Conservation (phyloP, 306 rosid genomes). For the Luffa aegyptiaca region DNA sequence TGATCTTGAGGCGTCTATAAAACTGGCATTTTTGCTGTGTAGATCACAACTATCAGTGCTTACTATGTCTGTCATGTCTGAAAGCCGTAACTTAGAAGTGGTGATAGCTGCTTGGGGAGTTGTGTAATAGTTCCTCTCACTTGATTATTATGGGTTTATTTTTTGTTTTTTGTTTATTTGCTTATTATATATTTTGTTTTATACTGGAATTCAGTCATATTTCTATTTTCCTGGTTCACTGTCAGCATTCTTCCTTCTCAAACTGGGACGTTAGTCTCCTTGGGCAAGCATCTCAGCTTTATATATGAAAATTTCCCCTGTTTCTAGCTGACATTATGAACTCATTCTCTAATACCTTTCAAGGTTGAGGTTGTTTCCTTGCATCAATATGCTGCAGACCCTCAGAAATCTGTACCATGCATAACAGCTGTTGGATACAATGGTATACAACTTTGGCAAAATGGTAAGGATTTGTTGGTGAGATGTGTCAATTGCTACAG, state of each 20-base stretch:
- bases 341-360: not conserved
- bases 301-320: not conserved
- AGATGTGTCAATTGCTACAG: not conserved
- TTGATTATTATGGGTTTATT: too few species aligned
- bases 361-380: constrained; percentile 20
- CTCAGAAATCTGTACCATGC: constrained; percentile 37
- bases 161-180: too few species aligned
- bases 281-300: not conserved
- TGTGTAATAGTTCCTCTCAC: too few species aligned
- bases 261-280: not conserved
- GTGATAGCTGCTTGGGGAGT: not conserved
- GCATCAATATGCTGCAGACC: constrained; percentile 31
- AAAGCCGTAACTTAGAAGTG: not conserved
- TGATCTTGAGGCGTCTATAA: not conserved
- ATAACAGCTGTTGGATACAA: constrained; percentile 46
- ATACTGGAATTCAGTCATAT: not conserved
- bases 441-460: constrained; percentile 47
- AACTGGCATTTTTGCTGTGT: not conserved
- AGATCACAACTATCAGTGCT: not conserved
- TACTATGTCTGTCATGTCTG: not conserved
- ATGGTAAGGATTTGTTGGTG: constrained; percentile 22
- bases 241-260: not conserved
- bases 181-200: too few species aligned
- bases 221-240: not conserved
- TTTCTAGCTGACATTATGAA: not conserved